Base-by-base conservation (phyloP, 2,329 filamentous ascomycete genomes). In the Sporothrix sp. region DNA sequence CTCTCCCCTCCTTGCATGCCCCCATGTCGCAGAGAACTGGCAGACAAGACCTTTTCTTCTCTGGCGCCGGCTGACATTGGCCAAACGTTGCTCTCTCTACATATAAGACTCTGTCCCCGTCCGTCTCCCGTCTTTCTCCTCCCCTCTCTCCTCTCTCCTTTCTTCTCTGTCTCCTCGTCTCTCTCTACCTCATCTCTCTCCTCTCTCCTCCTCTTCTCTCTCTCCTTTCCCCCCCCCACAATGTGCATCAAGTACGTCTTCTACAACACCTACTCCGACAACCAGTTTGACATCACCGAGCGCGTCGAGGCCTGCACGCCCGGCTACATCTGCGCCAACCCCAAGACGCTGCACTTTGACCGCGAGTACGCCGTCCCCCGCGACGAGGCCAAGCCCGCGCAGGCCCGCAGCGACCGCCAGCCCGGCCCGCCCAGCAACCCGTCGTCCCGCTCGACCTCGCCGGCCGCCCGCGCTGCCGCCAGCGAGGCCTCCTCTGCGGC, bases 201-300 rank as follows among this genome's bases (percentile, higher is more conserved):
- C 33, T 35, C 25, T 36, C 20, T 42, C 25, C 40, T 16, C 11
- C 18, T 23, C 25, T 21, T 35, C n/a, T 16, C 11, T 33, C 2
- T 49, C 30, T 43, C 18, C 18, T 16, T 35, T 20, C 11, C 11
- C 54, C 37, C 53, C 54, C 55, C 33, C 58, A 62, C 56, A 14
- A 66, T 66, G 64, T 66, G 64, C 38, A 56, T 61, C 59, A 61
- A 60, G 54, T 61, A 58, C 43, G 57, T 65, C 50, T 65, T 58
- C 60, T 59, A 62, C 60, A 63, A 65, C 59, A 60, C 56, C 51
- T 65, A 65, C 56, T 42, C 56, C 52, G 63, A 65, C 54, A 62
- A 61, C 37, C 47, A 52, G 13, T 52, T 58, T 49, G 61, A 63
- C 51, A 54, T 65, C 46, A 62, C 61, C 23, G 63, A 65, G 56